Conservation (phyloP, 1,284 basidiomycete species). For the Pterulicium gracile region DNA sequence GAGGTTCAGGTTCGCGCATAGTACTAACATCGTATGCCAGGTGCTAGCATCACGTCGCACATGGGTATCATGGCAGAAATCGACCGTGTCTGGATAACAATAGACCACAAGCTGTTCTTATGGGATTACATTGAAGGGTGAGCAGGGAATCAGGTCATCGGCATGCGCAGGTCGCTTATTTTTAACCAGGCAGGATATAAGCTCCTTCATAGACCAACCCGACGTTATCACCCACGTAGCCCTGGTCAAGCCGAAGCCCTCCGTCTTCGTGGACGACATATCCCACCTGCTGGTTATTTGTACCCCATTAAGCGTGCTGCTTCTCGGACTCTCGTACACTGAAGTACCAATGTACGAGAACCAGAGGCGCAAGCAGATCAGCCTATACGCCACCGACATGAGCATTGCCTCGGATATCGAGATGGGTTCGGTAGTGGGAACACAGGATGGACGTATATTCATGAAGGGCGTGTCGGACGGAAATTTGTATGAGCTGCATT, state of each 20-base stretch:
- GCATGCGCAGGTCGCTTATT: background rate
- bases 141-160: constrained; percentile 17
- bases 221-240: constrained; percentile 84
- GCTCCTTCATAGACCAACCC: constrained; percentile 86
- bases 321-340: constrained; percentile 75
- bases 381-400: constrained; percentile 88
- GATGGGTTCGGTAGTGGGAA: constrained; percentile 79
- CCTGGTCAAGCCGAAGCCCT: constrained; percentile 68
- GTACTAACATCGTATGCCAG: constrained; percentile 21
- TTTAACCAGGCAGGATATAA: constrained; percentile 61
- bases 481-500: constrained; percentile 87
- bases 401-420: constrained; percentile 68
- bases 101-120: constrained; percentile 90
- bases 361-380: constrained; percentile 58
- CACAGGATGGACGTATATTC: constrained; percentile 81
- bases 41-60: constrained; percentile 47
- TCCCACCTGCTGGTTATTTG: constrained; percentile 85
- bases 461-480: constrained; percentile 83
- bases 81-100: constrained; percentile 90
- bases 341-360: constrained; percentile 33
- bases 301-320: constrained; percentile 72
- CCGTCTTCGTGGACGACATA: constrained; percentile 92
- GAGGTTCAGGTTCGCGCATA: background rate
- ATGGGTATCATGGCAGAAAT: constrained; percentile 95
- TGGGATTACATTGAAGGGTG: constrained; percentile 96